These are phyloP conservation scores for Termitomyces sp. DNA, from an alignment of 768 basidiomycete genomes.

Conservation along the genomic window DNA sequence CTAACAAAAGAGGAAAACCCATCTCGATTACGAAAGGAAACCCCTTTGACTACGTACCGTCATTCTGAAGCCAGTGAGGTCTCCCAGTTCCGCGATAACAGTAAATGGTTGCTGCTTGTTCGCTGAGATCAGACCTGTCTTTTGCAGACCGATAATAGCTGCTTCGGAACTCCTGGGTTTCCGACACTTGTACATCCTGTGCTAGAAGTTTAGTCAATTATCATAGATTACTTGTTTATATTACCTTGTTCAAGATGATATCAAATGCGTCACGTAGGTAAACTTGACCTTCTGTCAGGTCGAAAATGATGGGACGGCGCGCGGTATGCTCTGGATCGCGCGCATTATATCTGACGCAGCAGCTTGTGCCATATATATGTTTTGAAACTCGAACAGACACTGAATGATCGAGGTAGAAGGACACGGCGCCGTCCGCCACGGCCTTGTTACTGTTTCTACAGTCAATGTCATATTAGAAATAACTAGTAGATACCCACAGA, in stretches of 20 bases:
- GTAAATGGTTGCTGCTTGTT: slow-evolving; percentile 7
- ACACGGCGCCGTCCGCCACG: slow-evolving; percentile 25
- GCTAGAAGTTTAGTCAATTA: neutral
- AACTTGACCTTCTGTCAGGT: slow-evolving; percentile 5
- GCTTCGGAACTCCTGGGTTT: slow-evolving; percentile 20
- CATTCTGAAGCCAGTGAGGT: neutral
- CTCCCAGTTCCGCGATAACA: slow-evolving; percentile 22
- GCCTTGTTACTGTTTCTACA: slow-evolving; percentile 21
- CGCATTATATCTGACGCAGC: slow-evolving; percentile 5
- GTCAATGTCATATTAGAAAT: neutral
- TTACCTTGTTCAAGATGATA: slow-evolving; percentile 19
- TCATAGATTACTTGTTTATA: neutral
- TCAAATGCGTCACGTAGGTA: slow-evolving; percentile 16
- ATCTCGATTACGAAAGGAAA: slow-evolving; percentile 4
- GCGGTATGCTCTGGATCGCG: slow-evolving; percentile 16
- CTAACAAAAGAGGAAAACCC: slow-evolving; percentile 12
- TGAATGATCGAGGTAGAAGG: slow-evolving; percentile 22
- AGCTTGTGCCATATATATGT: slow-evolving; percentile 18
- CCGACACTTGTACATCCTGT: slow-evolving; percentile 31
- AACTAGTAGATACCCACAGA: slow-evolving; percentile 33
- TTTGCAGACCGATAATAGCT: neutral
- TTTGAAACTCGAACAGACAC: slow-evolving; percentile 21
- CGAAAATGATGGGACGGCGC: neutral
- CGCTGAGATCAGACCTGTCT: neutral
- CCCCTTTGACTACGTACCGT: neutral